Evolutionary conservation across 352 stramenopile species (phyloP), one percentile per base, ranked within the genome.

Genomic region (Blastocystis sp.): DNA sequence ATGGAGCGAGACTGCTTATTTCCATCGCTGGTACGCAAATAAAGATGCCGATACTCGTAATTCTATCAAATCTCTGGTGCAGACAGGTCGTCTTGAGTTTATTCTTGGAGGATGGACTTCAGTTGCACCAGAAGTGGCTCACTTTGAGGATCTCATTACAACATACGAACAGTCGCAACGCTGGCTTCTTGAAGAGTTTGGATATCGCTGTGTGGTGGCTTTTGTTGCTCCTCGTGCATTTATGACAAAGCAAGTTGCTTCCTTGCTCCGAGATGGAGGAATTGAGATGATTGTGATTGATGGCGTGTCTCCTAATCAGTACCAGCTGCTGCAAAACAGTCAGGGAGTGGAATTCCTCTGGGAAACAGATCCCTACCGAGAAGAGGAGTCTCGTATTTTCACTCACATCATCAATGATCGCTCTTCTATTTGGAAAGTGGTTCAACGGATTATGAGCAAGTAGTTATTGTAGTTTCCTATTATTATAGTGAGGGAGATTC

Each of bases 231-330:
- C 45, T 5, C 73, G 54, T 15, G 20, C 18, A 6, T 23, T 26
- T 6, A 23, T 66, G 45, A 50, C 43, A 9, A 62, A 45, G 34
- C 50, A 63, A 9, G 50, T n/a, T 23, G 43, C 54, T 26, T 15
- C 13, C 26, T 20, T 82, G 20, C 37, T 68, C 6, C 59, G 61
- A 26, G n/a, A 41, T 9, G 73, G 73, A 26, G 73, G 73, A 29
- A 26, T 82, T 1, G 73, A 82, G 50, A 66, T 82, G 45, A 20
- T 66, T 20, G 73, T 82, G 15, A 26, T 82, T n/a, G 73, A 82
- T 43, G 73, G 73, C 23, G 73, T 34, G n/a, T 45, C 59, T 13
- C 13, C 73, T 3, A 9, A 26, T 3, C 68, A 43, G 34, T 82
- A 5, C 43, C n/a, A 41, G 7, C 50, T 54, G 37, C 34, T 82